Percentiles rank a stretch among this genome's conserved stretches.
These are phyloP conservation scores for Nothopassalora personata DNA, from an alignment of 2,329 filamentous ascomycete species.

Conservation along the genomic window DNA sequence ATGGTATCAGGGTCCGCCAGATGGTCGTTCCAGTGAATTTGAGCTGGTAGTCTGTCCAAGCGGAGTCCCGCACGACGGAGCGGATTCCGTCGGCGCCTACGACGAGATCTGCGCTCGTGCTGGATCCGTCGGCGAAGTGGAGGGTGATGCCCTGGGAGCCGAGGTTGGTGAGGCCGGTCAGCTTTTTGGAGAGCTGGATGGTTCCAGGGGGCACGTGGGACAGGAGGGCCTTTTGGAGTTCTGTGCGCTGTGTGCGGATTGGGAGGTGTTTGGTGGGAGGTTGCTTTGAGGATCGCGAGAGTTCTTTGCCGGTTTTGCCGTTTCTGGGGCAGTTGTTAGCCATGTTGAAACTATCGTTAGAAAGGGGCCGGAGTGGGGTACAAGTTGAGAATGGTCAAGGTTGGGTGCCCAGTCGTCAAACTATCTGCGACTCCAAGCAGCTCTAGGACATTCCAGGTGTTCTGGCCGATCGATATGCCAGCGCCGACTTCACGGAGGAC, in stretches of 20 bases:
- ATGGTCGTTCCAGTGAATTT: conserved; percentile 48
- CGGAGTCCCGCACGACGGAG: conserved; percentile 42
- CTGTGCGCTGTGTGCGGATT: conserved; percentile 25
- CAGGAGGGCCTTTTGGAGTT: conserved; percentile 47
- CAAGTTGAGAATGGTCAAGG: conserved; percentile 14
- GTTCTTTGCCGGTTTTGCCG: conserved; percentile 14
- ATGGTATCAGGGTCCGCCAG: conserved; percentile 43
- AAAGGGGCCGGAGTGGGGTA: background rate
- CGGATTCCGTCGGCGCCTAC: conserved; percentile 51
- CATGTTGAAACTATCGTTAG: background rate
- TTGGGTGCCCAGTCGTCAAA: conserved; percentile 25
- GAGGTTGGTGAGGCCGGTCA: conserved; percentile 38
- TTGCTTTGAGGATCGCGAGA: conserved; percentile 9
- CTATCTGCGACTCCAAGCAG: conserved; percentile 41
- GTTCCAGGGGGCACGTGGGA: conserved; percentile 41
- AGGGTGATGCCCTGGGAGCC: conserved; percentile 36
- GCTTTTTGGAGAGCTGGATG: conserved; percentile 44
- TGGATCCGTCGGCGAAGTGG: conserved; percentile 41
- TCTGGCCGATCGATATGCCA: conserved; percentile 44
- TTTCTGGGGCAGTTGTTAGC: background rate
- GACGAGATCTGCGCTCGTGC: conserved; percentile 8
- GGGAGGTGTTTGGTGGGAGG: conserved; percentile 1
- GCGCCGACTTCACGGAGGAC: conserved; percentile 46
- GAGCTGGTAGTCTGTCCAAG: conserved; percentile 42
- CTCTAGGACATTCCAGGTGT: conserved; percentile 46